Percentiles rank a stretch among this genome's conserved stretches.
Evolutionary conservation across 352 stramenopile species (phyloP).

Genomic region (Phytophthora pisi): DNA sequence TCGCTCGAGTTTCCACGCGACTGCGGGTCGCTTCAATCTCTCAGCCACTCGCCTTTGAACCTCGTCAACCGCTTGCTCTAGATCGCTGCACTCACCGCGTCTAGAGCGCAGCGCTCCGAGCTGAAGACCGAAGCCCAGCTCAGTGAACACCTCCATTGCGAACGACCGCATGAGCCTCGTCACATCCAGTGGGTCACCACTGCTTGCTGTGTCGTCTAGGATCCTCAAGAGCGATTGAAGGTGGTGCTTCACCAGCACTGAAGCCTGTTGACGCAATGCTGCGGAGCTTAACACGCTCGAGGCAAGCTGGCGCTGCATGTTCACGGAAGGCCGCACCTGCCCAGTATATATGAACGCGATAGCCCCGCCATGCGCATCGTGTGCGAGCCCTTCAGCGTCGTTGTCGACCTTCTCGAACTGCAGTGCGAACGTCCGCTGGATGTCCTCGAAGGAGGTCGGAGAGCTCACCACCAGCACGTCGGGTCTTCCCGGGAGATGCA

Average conservation of each 20-base stretch:
- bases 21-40: slow-evolving; percentile 19
- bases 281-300: slow-evolving; percentile 77
- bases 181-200: slow-evolving; percentile 34
- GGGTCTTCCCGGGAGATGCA: slow-evolving; percentile 23
- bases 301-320: slow-evolving; percentile 37
- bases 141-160: slow-evolving; percentile 39
- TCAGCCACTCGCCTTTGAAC: slow-evolving; percentile 15
- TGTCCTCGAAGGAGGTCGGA: slow-evolving; percentile 35
- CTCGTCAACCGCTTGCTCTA: slow-evolving; percentile 36
- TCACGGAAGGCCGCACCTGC: slow-evolving; percentile 16
- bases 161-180: slow-evolving; percentile 26
- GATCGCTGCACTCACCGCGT: slow-evolving; percentile 4
- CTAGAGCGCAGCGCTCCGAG: slow-evolving; percentile 18
- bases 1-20: slow-evolving; percentile 42
- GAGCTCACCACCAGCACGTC: slow-evolving; percentile 39
- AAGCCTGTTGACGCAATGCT: slow-evolving; percentile 45
- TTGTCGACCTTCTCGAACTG: slow-evolving; percentile 52
- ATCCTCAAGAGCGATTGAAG: slow-evolving; percentile 27
- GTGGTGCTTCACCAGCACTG: slow-evolving; percentile 34
- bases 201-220: slow-evolving; percentile 20
- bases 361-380: slow-evolving; percentile 23
- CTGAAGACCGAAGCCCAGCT: slow-evolving; percentile 40
- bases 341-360: slow-evolving; percentile 26
- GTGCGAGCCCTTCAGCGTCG: slow-evolving; percentile 10
- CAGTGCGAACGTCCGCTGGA: slow-evolving; percentile 40